Percentiles rank a stretch among this genome's conserved stretches.
Conservation (phyloP, 345 rosid genomes). For the Brassica nigra region DNA sequence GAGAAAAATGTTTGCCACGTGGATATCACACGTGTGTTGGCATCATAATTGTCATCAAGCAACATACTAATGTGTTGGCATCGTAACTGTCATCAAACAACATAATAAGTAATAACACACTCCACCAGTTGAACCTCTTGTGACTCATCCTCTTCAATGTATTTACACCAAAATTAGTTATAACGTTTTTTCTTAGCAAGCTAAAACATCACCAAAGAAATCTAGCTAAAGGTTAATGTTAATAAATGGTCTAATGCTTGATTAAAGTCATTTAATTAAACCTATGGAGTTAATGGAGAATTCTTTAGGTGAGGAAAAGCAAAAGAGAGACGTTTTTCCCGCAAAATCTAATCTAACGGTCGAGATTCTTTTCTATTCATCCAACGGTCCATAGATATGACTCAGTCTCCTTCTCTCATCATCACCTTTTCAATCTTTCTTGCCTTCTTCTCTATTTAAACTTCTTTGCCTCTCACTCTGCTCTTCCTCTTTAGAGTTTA, state of each 20-base stretch:
- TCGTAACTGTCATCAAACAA: neutral
- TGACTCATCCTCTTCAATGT: conserved; percentile 30
- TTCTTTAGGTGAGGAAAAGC: conserved; percentile 23
- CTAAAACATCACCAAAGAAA: neutral
- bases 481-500: conserved; percentile 27
- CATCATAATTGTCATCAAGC: conserved; percentile 13
- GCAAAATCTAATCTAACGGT: conserved; percentile 29
- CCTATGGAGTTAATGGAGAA: conserved; percentile 11
- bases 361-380: neutral
- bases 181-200: neutral
- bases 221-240: neutral
- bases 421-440: neutral
- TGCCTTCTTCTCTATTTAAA: conserved; percentile 37
- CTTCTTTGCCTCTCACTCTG: conserved; percentile 17
- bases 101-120: conserved; percentile 2
- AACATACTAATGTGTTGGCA: conserved; percentile 6
- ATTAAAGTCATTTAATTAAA: conserved; percentile 5
- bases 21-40: conserved; percentile 28
- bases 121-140: neutral
- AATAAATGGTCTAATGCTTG: neutral
- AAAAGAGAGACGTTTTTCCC: neutral
- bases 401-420: conserved; percentile 7
- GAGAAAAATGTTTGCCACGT: conserved; percentile 28
- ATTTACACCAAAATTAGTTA: neutral
- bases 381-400: conserved; percentile 28